Evolutionary conservation across 306 rosid species (phyloP).

Genomic region (Coriaria nepalensis): DNA sequence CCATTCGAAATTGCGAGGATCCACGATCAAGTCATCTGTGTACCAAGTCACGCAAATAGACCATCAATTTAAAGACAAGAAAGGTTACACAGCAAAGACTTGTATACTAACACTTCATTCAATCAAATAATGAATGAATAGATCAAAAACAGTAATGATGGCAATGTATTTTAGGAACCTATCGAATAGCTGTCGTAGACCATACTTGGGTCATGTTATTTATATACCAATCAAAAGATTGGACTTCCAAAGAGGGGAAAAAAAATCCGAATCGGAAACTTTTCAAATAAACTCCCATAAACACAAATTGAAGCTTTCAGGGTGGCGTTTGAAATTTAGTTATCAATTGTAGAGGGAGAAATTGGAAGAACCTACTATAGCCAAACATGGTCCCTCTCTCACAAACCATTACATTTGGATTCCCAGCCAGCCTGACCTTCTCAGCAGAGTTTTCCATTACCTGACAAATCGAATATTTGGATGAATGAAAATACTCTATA

Average conservation of each 20-base stretch:
- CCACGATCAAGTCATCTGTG: constrained; percentile 89
- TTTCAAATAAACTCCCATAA: background rate
- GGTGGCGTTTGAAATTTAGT: background rate
- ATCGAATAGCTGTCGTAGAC: too few relatives aligned
- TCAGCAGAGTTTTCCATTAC: constrained; percentile 89
- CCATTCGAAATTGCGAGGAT: constrained; percentile 90
- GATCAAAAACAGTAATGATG: too few relatives aligned
- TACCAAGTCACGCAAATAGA: constrained; percentile 10
- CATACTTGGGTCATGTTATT: too few relatives aligned
- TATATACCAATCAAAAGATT: too few relatives aligned
- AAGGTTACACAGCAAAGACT: too few relatives aligned
- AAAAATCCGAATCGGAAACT: constrained; percentile 6
- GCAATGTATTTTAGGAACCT: too few relatives aligned
- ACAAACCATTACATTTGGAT: constrained; percentile 94
- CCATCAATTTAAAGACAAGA: constrained; percentile 9
- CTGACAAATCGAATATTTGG: constrained; percentile 24
- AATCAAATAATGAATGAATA: too few relatives aligned
- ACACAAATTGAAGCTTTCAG: too few relatives aligned
- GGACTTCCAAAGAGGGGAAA: background rate
- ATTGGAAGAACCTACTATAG: constrained; percentile 58
- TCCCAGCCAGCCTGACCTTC: constrained; percentile 88
- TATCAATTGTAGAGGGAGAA: background rate
- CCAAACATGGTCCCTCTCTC: constrained; percentile 99
- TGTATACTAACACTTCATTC: too few relatives aligned
- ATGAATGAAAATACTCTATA: constrained; percentile 8